Evolutionary conservation across 257 asterid species (phyloP).

Genomic region (Salvia rosmarinus): DNA sequence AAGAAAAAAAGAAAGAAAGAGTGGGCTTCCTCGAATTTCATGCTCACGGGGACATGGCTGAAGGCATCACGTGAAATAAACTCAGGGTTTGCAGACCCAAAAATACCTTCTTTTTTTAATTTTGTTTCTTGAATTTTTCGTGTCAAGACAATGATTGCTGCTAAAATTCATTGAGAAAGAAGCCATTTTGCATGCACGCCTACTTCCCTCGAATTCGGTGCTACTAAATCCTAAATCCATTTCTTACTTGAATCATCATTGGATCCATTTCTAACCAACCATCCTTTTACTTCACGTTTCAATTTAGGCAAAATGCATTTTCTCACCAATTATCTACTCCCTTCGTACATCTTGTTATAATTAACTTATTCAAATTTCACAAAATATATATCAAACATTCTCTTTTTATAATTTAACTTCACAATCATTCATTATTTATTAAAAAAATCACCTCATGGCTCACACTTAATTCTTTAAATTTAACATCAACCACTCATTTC

Average conservation of each 20-base stretch:
- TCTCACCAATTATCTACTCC: background rate
- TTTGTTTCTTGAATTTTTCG: background rate
- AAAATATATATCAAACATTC: no score
- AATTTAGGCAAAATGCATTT: background rate
- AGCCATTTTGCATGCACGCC: constrained; percentile 25
- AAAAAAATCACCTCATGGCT: no score
- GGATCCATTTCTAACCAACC: constrained; percentile 26
- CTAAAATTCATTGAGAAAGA: constrained; percentile 25
- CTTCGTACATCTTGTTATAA: no score
- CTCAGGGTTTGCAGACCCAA: constrained; percentile 29
- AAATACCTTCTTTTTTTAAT: background rate
- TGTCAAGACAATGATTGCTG: constrained; percentile 32
- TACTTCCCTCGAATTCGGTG: constrained; percentile 13
- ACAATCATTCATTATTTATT: no score
- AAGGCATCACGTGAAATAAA: constrained; percentile 35
- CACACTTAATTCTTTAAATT: no score
- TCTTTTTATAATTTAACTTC: no score
- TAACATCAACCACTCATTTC: no score
- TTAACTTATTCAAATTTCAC: no score
- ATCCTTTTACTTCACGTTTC: background rate
- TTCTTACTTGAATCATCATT: constrained; percentile 1
- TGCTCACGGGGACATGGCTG: constrained; percentile 38
- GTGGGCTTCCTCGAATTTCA: constrained; percentile 37
- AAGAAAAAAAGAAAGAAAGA: background rate
- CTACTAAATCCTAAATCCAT: constrained; percentile 4